Evolutionary conservation across 2,329 filamentous ascomycete species (phyloP), one percentile per base, ranked within the genome.

Genomic region (Coniochaeta pulveracea): DNA sequence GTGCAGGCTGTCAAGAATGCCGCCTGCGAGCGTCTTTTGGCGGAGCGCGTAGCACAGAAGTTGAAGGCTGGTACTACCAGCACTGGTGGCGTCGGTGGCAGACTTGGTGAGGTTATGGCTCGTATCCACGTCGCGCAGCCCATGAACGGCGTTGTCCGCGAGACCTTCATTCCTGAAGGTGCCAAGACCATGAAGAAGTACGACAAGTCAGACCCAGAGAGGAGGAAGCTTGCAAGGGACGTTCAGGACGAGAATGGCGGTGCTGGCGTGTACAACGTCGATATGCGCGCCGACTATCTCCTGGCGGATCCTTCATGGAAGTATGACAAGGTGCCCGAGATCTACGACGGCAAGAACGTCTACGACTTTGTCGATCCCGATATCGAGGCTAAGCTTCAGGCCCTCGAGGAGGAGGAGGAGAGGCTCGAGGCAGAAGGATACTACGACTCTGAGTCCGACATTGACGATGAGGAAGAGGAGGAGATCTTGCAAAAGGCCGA

Each of bases 51-150:
- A 34, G 84, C 85, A 18, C 85, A 95, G 63, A 98, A 98, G 64
- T 71, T 98, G 46, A 94, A 94, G 68, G 88, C 86, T 9, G 85
- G 85, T 34, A 93, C 84, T 47, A 80, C 71, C 48, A 76, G 67
- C 50, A 80, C 72, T 36, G 86, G 88, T 46, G 71, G 74, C 26
- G 76, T 85, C 36, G 83, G 85, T 38, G 80, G 81, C 33, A 76
- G 93, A 49, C 70, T 96, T 36, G 85, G 83, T 22, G 88, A 96
- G 51, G 82, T 98, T 33, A 79, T 98, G 55, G 75, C 84, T 40
- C 77, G 93, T 52, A 98, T 98, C 37, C 93, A 98, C 63, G 93
- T 98, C 42, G 91, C 91, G n/a, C 76, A 85, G 52, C 93, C 91
- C 34, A 76, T 93, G 60, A 83, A 79, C 41, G 86, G 86, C 42